Evolutionary conservation across 768 basidiomycete genomes (phyloP), one percentile per base, ranked within the genome.

Genomic region (Mycena alexandri): DNA sequence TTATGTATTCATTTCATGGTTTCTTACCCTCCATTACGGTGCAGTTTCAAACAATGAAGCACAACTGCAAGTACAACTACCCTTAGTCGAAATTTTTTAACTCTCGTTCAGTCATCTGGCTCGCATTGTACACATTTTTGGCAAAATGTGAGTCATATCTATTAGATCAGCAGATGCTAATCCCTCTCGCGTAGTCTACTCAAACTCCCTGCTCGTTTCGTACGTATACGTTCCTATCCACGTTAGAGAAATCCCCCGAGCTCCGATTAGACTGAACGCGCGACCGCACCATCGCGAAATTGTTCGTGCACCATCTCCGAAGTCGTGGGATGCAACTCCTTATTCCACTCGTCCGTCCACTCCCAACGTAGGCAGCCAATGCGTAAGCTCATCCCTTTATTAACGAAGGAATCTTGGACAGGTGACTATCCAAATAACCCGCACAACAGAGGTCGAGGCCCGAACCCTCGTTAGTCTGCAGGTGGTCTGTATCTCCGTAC

Each of bases 111-210:
- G 78, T 76, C 55, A 61, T 78, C 33, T 80, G 78, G 79, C 70
- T 77, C 4, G 78, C 72, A 19, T 58, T 75, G 5, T 78, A 80
- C 58, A 75, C 75, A 2, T 75, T 76, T 57, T 68, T 79, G 6
- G 77, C 78, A 3, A 78, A 79, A 72, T 51, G 77, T 78, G 55
- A 61, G 77, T 67, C 12, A 21, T 50, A 21, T 25, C 14, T n/a
- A 3, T 0, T 17, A 21, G 3, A 11, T 25, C 22, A 22, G 46
- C 2, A 36, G 21, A 29, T n/a, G 21, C 51, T 66, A 7, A 50
- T 16, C 1, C 8, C 38, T 38, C 9, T 14, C 38, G 38, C 11
- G 14, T 21, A 71, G 69, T 71, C 14, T 71, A 71, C 52, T 63
- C 69, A 24, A 71, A 71, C 54, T 67, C 69, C 5, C 46, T 71